Evolutionary conservation across 2,329 filamentous ascomycete species (phyloP).

Genomic region (Pseudogymnoascus sp.): DNA sequence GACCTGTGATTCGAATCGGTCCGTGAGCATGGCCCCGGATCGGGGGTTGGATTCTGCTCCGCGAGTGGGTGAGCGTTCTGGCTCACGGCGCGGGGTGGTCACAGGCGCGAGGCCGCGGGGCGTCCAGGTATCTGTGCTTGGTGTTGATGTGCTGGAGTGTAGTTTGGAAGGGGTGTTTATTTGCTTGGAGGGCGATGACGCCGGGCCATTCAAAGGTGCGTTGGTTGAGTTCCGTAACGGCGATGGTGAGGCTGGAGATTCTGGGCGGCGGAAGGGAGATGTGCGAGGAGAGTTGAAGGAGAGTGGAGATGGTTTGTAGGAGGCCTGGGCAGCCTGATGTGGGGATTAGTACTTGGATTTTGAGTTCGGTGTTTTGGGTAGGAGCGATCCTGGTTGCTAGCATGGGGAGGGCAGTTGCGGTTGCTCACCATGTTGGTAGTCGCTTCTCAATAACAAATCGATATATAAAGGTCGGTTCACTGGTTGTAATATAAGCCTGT

Average conservation of each 20-base stretch:
- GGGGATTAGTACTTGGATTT: slow-evolving; percentile 8
- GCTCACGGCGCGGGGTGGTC: slow-evolving; percentile 24
- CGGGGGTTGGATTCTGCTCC: slow-evolving; percentile 22
- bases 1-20: slow-evolving; percentile 11
- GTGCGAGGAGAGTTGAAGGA: slow-evolving; percentile 65
- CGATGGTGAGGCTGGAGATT: slow-evolving; percentile 59
- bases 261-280: slow-evolving; percentile 57
- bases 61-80: slow-evolving; percentile 27
- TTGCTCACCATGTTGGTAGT: slow-evolving; percentile 4
- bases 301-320: slow-evolving; percentile 65
- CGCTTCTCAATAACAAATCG: not conserved
- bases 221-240: slow-evolving; percentile 57
- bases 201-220: slow-evolving; percentile 42
- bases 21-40: slow-evolving; percentile 24
- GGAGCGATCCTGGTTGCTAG: slow-evolving; percentile 3
- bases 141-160: slow-evolving; percentile 27
- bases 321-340: slow-evolving; percentile 44
- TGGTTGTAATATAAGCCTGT: not conserved
- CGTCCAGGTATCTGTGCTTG: slow-evolving; percentile 24
- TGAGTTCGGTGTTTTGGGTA: slow-evolving; percentile 9
- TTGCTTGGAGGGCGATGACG: slow-evolving; percentile 39
- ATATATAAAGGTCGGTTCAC: not conserved
- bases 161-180: slow-evolving; percentile 34
- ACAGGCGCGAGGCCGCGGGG: slow-evolving; percentile 28
- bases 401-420: not conserved